Conservation (phyloP, 1,284 basidiomycete genomes). For the Pyrrhoderma lamaoense region DNA sequence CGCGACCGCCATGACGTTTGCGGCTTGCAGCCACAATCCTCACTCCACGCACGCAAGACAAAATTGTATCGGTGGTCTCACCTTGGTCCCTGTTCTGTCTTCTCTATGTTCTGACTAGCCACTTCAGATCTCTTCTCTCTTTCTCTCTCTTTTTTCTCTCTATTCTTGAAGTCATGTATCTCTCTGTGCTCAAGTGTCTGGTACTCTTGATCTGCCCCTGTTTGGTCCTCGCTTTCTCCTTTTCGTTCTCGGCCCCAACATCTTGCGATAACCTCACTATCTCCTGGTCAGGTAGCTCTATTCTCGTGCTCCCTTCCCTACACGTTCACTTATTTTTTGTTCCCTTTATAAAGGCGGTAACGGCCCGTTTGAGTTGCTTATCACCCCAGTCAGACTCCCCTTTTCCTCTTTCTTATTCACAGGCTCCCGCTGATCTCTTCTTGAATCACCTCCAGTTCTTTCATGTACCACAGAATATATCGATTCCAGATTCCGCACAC, state of each 20-base stretch:
- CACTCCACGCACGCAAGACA: no score
- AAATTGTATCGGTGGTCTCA: no score
- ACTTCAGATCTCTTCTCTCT: neutral
- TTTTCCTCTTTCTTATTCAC: neutral
- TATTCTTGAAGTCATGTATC: neutral
- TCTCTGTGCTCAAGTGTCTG: slow-evolving; percentile 11
- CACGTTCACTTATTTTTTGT: slow-evolving; percentile 13
- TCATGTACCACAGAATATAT: slow-evolving; percentile 44
- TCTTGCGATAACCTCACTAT: slow-evolving; percentile 55
- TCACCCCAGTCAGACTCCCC: slow-evolving; percentile 50
- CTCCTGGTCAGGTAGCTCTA: slow-evolving; percentile 52
- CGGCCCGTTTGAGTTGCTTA: slow-evolving; percentile 49
- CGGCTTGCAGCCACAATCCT: no score
- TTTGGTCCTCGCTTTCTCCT: slow-evolving; percentile 40
- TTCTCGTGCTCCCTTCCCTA: neutral
- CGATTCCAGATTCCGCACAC: slow-evolving; percentile 50
- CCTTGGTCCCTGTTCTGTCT: neutral
- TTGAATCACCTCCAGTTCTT: slow-evolving; percentile 34
- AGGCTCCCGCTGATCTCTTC: slow-evolving; percentile 1
- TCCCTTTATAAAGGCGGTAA: slow-evolving; percentile 42
- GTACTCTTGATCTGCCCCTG: slow-evolving; percentile 13
- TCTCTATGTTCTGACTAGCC: neutral
- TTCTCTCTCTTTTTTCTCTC: neutral
- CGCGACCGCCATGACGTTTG: no score
- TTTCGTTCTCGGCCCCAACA: slow-evolving; percentile 40